Evolutionary conservation across 495 filamentous ascomycete genomes (phyloP).

Genomic region (Tuber microsphaerosporum): DNA sequence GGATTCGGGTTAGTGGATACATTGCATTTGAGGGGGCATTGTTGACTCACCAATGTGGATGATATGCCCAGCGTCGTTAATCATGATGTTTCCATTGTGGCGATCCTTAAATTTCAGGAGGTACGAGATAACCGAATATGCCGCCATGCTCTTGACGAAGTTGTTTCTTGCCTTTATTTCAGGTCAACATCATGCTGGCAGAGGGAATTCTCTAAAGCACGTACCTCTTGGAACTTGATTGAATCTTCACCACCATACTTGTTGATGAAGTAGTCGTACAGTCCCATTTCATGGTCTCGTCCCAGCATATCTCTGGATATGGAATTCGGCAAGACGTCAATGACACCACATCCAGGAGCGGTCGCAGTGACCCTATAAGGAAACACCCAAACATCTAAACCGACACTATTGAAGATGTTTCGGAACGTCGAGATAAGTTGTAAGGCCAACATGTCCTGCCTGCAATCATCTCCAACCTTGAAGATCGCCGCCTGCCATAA

Average conservation of each 20-base stretch:
- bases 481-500: slow-evolving; percentile 99
- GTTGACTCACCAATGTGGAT: slow-evolving; percentile 62
- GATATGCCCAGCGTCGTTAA: slow-evolving; percentile 93
- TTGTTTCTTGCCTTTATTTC: slow-evolving; percentile 64
- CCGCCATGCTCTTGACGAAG: slow-evolving; percentile 99
- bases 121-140: slow-evolving; percentile 98
- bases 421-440: slow-evolving; percentile 98
- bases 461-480: slow-evolving; percentile 98
- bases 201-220: not conserved
- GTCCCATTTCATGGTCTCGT: slow-evolving; percentile 90
- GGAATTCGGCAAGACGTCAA: slow-evolving; percentile 93
- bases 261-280: slow-evolving; percentile 95
- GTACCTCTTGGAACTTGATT: slow-evolving; percentile 72
- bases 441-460: slow-evolving; percentile 90
- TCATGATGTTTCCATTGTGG: slow-evolving; percentile 99
- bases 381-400: slow-evolving; percentile 92
- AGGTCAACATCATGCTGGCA: not conserved
- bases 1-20: slow-evolving; percentile 8
- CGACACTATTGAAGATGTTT: slow-evolving; percentile 87
- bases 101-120: slow-evolving; percentile 97
- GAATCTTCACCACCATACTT: slow-evolving; percentile 96
- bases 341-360: slow-evolving; percentile 93
- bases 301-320: slow-evolving; percentile 99
- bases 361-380: slow-evolving; percentile 98
- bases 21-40: not conserved